A percentile compares a stretch with the other conserved stretches of the same genome.
Conservation (phyloP, 1,284 basidiomycete species). For the Inonotus obliquus region DNA sequence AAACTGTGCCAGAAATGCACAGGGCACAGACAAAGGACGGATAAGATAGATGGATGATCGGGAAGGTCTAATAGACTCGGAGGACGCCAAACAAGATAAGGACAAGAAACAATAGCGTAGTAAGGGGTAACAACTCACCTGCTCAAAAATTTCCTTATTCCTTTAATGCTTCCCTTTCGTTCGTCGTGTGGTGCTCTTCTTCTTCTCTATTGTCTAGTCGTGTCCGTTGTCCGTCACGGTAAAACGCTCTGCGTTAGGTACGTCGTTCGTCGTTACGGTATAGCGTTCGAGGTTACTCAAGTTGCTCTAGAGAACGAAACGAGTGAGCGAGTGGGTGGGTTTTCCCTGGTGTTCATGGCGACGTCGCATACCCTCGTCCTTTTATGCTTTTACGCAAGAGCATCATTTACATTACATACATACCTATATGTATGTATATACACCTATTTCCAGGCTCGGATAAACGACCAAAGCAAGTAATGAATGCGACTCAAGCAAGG, state of each 20-base stretch:
- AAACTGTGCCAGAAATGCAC: not conserved
- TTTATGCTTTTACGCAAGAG: not conserved
- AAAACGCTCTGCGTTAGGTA: constrained; percentile 8
- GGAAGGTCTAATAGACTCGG: constrained; percentile 7
- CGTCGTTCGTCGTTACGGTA: not conserved
- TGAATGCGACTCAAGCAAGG: not conserved
- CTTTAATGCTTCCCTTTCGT: no score
- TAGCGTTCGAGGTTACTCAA: no score
- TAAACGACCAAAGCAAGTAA: no score
- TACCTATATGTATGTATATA: no score
- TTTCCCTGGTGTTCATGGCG: constrained; percentile 9
- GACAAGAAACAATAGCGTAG: constrained; percentile 1
- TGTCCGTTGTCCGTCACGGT: not conserved
- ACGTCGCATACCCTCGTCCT: not conserved
- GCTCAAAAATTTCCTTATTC: not conserved
- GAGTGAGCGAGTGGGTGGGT: not conserved
- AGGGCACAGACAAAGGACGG: not conserved
- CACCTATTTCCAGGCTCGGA: not conserved
- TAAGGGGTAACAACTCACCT: not conserved
- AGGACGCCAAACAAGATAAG: not conserved
- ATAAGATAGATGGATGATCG: not conserved
- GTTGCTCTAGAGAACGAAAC: not conserved
- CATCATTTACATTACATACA: no score
- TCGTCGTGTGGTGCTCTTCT: no score
- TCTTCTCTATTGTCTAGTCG: constrained; percentile 10